Conservation (phyloP, 73 alveolate genomes). For the Symbiodinium pilosum region DNA sequence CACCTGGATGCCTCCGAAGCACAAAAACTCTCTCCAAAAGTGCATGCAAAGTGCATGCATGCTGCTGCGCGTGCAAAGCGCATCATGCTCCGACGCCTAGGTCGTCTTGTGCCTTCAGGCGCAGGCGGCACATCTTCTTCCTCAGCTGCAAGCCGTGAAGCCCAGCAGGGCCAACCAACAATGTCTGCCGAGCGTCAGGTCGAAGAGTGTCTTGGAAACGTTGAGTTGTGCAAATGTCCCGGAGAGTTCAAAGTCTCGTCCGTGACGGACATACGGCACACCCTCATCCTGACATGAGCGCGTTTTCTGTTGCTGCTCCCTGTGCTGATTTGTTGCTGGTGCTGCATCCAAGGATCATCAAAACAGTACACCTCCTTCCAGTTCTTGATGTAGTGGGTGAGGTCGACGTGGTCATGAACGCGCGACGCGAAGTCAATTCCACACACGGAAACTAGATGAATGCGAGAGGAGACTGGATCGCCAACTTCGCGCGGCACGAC, state of each 20-base stretch:
- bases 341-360: constrained; percentile 30
- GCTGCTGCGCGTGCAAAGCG: too few species aligned
- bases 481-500: constrained; percentile 51
- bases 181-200: constrained; percentile 6
- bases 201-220: constrained; percentile 64
- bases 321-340: too few species aligned
- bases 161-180: too few species aligned
- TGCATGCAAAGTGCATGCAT: too few species aligned
- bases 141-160: neutral
- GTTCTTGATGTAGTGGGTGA: constrained; percentile 83
- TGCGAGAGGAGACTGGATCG: constrained; percentile 35
- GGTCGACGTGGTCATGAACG: constrained; percentile 87
- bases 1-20: constrained; percentile 63
- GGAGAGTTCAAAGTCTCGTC: constrained; percentile 77
- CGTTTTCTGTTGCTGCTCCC: neutral
- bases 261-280: constrained; percentile 61
- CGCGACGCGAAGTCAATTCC: constrained; percentile 90
- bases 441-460: constrained; percentile 69
- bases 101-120: constrained; percentile 85
- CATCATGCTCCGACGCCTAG: too few species aligned
- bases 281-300: constrained; percentile 34
- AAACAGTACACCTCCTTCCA: constrained; percentile 82
- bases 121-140: constrained; percentile 93
- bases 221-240: constrained; percentile 66
- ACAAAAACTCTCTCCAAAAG: too few species aligned